A percentile compares a stretch with the other conserved stretches of the same genome.
These are phyloP conservation scores for Penicillium crystallinum DNA, from an alignment of 495 filamentous ascomycete species.

Conservation along the genomic window DNA sequence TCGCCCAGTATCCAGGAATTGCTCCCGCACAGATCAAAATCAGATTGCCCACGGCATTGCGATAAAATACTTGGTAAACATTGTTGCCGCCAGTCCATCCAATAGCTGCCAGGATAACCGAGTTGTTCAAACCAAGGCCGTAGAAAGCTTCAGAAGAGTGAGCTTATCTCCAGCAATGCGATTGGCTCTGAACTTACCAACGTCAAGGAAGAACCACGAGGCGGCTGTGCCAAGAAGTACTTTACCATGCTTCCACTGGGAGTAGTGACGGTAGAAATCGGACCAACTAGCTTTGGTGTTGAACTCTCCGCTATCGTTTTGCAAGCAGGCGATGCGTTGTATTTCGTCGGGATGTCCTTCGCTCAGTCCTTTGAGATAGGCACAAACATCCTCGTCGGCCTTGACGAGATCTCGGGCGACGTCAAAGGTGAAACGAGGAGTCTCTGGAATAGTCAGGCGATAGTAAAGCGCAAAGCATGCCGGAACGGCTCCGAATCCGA, in stretches of 20 bases:
- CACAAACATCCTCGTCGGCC: conserved; percentile 59
- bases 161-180: not conserved
- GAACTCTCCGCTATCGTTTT: conserved; percentile 38
- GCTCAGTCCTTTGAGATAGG: conserved; percentile 52
- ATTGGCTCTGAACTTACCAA: conserved; percentile 29
- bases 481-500: conserved; percentile 77
- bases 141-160: conserved; percentile 59
- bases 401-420: conserved; percentile 67
- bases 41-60: conserved; percentile 67
- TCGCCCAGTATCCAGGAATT: conserved; percentile 75
- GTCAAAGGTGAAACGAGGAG: conserved; percentile 80
- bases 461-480: conserved; percentile 74
- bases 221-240: conserved; percentile 71
- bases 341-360: conserved; percentile 62
- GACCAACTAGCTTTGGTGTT: conserved; percentile 58
- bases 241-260: conserved; percentile 61
- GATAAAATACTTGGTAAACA: conserved; percentile 61
- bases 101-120: conserved; percentile 60
- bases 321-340: conserved; percentile 44
- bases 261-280: conserved; percentile 62
- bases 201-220: conserved; percentile 76
- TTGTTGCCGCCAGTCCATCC: conserved; percentile 55
- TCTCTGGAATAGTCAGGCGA: conserved; percentile 84
- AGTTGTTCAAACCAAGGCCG: conserved; percentile 73
- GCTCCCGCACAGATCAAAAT: conserved; percentile 70